Evolutionary conservation across 176 grass and related monocot species (phyloP), one percentile per base, ranked within the genome.

Genomic region (Bonia amplexicaulis): DNA sequence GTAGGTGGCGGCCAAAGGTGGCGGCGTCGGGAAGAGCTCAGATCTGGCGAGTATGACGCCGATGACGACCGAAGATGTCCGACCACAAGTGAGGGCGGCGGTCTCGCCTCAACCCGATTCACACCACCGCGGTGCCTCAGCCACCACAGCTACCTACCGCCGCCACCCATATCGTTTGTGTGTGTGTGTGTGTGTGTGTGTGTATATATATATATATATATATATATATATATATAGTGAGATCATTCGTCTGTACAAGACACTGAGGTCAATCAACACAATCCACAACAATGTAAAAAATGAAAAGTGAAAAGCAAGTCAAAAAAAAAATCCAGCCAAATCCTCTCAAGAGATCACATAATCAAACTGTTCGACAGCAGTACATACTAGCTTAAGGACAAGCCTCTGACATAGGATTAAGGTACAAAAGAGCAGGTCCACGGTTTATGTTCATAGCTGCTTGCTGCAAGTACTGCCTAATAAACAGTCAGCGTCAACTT

Each of bases 311-410:
- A 75, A 69, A 29, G 52, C 26, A 61, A 16, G 61, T 66, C 20
- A n/a, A 85, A 74, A 66, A 87, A 66, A 67, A 3, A 66, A 27
- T 58, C 27, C 71, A 76, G 44, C 51, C 26, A 60, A 82, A 87
- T 54, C 31, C 62, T 62, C 41, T 51, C 31, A 44, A 44, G 40
- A 31, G 27, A 59, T 52, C 51, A 48, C 48, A 74, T 44, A 33
- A 66, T 44, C 44, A 5, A 47, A 87, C 70, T 81, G 49, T 59
- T 81, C 37, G 68, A 15, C 49, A 81, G 59, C 78, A 67, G 70
- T 58, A 58, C 57, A 33, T 66, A 48, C 47, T 19, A 73, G 12
- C 48, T 75, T 68, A 35, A 31, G 60, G 66, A 10, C 75, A 79
- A 51, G 13, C 13, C 66, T 41, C 84, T 82, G 79, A 51, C 61